These are phyloP conservation scores for Epichloe hybrida DNA, from an alignment of 2,329 filamentous ascomycete genomes.

Conservation along the genomic window DNA sequence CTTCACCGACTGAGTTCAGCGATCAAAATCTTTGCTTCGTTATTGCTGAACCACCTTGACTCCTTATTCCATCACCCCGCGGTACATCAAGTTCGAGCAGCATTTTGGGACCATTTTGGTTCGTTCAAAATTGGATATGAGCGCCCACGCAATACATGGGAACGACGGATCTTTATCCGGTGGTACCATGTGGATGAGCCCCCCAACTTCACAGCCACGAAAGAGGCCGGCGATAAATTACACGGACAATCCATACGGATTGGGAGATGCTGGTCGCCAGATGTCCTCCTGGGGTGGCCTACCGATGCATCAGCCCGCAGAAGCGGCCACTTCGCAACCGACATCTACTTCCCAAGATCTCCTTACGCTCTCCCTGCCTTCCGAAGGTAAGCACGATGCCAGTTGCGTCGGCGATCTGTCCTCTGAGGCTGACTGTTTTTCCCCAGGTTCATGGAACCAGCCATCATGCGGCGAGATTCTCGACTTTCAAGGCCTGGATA, in stretches of 20 bases:
- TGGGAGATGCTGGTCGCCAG: constrained; percentile 2
- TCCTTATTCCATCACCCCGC: neutral
- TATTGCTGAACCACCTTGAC: neutral
- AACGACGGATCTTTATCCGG: constrained; percentile 7
- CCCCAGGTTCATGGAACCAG: constrained; percentile 29
- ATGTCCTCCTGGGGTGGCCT: constrained; percentile 7
- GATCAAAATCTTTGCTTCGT: neutral
- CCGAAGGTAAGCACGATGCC: constrained; percentile 2
- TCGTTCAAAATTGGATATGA: constrained; percentile 2
- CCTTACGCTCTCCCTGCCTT: constrained; percentile 3
- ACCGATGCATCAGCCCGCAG: neutral
- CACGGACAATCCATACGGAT: constrained; percentile 7
- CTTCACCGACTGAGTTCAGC: neutral
- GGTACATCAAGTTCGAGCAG: neutral
- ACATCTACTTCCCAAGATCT: constrained; percentile 5
- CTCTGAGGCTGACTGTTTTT: neutral
- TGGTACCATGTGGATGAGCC: constrained; percentile 6
- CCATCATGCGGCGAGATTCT: constrained; percentile 44
- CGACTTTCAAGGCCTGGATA: constrained; percentile 41
- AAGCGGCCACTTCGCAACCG: constrained; percentile 6
- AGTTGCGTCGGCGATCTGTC: neutral
- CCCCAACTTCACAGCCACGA: constrained; percentile 7
- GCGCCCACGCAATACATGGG: constrained; percentile 4
- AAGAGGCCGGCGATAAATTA: constrained; percentile 6
- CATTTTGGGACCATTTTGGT: neutral